Evolutionary conservation across 2,329 filamentous ascomycete species (phyloP).

Genomic region (Parastagonospora nodorum): DNA sequence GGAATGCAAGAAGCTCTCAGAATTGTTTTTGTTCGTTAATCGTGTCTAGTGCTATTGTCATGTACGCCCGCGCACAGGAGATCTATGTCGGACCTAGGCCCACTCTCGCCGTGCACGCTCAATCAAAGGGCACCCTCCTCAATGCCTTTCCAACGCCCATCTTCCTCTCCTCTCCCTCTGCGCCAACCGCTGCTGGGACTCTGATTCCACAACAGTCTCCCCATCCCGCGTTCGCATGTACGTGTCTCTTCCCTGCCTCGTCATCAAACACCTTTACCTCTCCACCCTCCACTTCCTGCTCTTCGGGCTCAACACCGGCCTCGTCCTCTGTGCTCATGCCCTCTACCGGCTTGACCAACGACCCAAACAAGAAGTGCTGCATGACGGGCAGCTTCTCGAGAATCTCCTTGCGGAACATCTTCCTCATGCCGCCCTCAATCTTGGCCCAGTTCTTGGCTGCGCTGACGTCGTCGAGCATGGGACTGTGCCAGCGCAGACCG

Average conservation of each 20-base stretch:
- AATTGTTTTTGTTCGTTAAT: neutral
- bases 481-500: conserved; percentile 92
- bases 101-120: neutral
- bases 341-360: conserved; percentile 76
- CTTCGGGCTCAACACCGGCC: conserved; percentile 51
- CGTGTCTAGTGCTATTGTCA: neutral
- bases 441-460: conserved; percentile 88
- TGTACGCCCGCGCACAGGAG: no score
- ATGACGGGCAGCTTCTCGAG: conserved; percentile 93
- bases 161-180: conserved; percentile 87
- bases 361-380: conserved; percentile 97
- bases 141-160: conserved; percentile 60
- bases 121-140: conserved; percentile 83
- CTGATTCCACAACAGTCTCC: conserved; percentile 98
- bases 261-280: conserved; percentile 64
- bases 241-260: conserved; percentile 69
- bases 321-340: conserved; percentile 74
- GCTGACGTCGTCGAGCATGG: conserved; percentile 98
- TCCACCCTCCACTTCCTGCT: conserved; percentile 50
- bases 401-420: conserved; percentile 95
- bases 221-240: conserved; percentile 73
- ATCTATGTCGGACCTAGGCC: neutral
- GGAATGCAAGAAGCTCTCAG: neutral
- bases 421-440: conserved; percentile 91
- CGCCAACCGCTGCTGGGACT: conserved; percentile 91